Evolutionary conservation across 768 basidiomycete genomes (phyloP).

Genomic region (Fomitopsis pulvina): DNA sequence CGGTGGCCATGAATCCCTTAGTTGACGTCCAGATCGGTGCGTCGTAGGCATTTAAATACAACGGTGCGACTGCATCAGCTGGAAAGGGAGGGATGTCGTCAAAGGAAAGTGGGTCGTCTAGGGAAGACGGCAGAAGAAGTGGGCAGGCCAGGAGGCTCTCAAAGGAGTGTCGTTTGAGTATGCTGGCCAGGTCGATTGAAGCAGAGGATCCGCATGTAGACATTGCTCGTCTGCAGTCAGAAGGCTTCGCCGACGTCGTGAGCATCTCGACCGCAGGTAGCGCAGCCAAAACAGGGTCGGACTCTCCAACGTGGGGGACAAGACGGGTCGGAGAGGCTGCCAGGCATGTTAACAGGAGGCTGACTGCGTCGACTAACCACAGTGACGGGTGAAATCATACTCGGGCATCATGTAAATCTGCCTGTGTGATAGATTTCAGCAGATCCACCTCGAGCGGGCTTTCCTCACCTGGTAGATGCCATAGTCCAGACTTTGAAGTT

Average conservation of each 20-base stretch:
- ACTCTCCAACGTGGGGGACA: no score
- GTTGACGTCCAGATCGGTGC: constrained; percentile 18
- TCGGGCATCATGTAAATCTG: no score
- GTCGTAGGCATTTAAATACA: constrained; percentile 20
- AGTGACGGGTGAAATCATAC: no score
- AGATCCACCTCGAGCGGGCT: no score
- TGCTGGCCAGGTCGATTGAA: neutral
- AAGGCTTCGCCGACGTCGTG: neutral
- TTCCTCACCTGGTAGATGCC: no score
- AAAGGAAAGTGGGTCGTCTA: constrained; percentile 16
- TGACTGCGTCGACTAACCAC: no score
- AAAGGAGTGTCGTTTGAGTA: constrained; percentile 5
- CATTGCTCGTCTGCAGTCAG: neutral
- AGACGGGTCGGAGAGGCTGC: neutral
- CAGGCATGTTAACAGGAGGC: no score
- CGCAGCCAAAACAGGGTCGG: no score
- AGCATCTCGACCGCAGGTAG: neutral
- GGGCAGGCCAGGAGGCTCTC: constrained; percentile 19
- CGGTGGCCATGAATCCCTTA: neutral
- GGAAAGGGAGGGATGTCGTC: constrained; percentile 28
- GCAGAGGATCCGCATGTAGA: neutral
- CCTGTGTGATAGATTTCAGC: no score
- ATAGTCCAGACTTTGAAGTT: no score
- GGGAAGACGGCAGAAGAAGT: constrained; percentile 11
- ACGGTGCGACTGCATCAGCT: constrained; percentile 16